Base-by-base conservation (phyloP, 169 alveolate species). In the Perkinsus olseni region DNA sequence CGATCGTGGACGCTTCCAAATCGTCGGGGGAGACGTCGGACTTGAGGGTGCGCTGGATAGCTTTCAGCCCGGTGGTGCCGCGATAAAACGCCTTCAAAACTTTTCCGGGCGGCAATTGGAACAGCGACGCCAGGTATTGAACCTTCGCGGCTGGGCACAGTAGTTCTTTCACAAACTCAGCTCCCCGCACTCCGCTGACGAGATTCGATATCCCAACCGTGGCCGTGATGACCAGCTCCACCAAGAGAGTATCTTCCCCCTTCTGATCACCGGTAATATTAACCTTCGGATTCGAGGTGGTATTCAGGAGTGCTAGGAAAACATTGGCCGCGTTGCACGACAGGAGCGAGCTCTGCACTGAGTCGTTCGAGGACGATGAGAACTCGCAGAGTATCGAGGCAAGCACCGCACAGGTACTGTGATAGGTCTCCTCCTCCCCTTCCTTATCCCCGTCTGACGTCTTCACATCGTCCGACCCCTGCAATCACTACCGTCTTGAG, bases 31-130 rank as follows among this genome's bases (percentile, higher is more conserved):
- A 13, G 38, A 91, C 31, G 74, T 39, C 62, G 17, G 93, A 38
- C 11, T 37, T 28, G 74, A n/a, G 62, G 21, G 38, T 62, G 92
- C 92, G 74, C 34, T 91, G 93, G 36, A 91, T 48, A 31, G 93
- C 74, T 40, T 91, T 91, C 93, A 91, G 93, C 0, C 93, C 93
- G 1, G 93, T 91, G n/a, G 93, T 91, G 38, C 93, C 93, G 8
- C 0, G 0, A 45, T 91, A 51, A 39, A 38, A 91, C 40, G 93
- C 93, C 38, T 40, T 62, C 82, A 62, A 62, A 3, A 62, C 31
- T 28, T 62, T 62, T 24, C 34, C 82, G 1, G 82, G 34, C 82
- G 82, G 34, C 36, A 62, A 8, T 28, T 62, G 82, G 34, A 62
- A 62, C 17, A 62, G 82, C 34, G 36, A 62, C 13, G 82, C 34